Conservation (phyloP, 371 early-diverging fungal species). For the Actinomortierella ambigua region DNA sequence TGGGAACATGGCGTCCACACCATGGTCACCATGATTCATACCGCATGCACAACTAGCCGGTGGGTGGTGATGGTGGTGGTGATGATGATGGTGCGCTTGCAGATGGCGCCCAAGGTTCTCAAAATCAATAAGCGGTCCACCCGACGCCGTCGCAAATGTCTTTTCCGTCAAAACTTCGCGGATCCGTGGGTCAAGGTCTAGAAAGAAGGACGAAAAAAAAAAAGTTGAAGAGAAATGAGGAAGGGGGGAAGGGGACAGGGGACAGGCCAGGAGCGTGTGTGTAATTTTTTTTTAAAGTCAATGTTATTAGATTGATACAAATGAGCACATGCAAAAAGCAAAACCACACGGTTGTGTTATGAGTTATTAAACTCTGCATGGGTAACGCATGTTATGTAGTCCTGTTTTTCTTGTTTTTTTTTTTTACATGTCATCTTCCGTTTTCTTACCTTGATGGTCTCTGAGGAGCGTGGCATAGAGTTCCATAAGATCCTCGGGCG, state of each 20-base stretch:
- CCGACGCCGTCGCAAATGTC: conserved; percentile 25
- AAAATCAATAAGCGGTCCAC: conserved; percentile 24
- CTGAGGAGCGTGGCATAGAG: conserved; percentile 37
- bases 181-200: conserved; percentile 43
- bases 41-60: conserved; percentile 16
- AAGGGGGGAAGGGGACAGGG: too few relatives aligned
- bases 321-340: too few relatives aligned
- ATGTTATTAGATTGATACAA: too few relatives aligned
- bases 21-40: conserved; percentile 14
- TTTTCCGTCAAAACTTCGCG: conserved; percentile 43
- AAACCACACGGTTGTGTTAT: too few relatives aligned
- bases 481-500: conserved; percentile 45
- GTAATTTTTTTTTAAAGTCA: too few relatives aligned
- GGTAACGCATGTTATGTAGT: too few relatives aligned
- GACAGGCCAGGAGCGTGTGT: too few relatives aligned
- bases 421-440: background rate
- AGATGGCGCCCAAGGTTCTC: conserved; percentile 30
- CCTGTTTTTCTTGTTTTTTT: too few relatives aligned
- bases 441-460: conserved; percentile 33
- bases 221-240: too few relatives aligned
- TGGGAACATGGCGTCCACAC: conserved; percentile 34
- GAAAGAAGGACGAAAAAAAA: background rate
- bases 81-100: conserved; percentile 24
- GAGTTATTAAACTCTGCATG: too few relatives aligned
- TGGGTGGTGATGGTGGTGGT: conserved; percentile 14